A percentile compares a stretch with the other conserved stretches of the same genome.
These are phyloP conservation scores for Apophysomyces variabilis DNA, from an alignment of 371 early-diverging fungal species.

Conservation along the genomic window DNA sequence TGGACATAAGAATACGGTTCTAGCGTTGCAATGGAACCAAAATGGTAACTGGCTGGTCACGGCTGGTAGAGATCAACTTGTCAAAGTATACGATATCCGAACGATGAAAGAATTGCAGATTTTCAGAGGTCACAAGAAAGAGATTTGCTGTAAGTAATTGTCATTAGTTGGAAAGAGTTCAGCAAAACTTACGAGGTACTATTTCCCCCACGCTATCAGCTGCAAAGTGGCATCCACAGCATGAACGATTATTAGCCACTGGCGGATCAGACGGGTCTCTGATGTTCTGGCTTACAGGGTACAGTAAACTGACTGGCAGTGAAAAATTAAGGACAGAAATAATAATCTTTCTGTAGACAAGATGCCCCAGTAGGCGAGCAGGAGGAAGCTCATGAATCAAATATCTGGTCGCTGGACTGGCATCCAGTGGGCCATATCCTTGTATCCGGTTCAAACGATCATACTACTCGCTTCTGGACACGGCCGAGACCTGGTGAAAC, in stretches of 20 bases:
- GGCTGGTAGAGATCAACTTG: conserved; percentile 94
- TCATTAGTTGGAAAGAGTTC: background rate
- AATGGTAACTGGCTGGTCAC: conserved; percentile 98
- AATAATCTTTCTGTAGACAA: conserved; percentile 37
- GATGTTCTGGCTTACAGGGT: conserved; percentile 92
- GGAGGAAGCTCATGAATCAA: conserved; percentile 93
- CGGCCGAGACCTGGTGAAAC: conserved; percentile 93
- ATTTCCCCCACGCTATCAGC: conserved; percentile 43
- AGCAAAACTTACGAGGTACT: background rate
- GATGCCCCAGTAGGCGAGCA: conserved; percentile 73
- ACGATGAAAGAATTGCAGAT: conserved; percentile 94
- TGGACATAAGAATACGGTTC: conserved; percentile 97
- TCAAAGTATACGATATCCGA: conserved; percentile 96
- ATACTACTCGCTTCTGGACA: conserved; percentile 99
- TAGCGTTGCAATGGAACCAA: conserved; percentile 92
- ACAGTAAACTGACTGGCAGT: conserved; percentile 14
- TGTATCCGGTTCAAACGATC: conserved; percentile 97
- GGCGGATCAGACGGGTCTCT: conserved; percentile 97
- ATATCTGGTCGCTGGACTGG: conserved; percentile 99
- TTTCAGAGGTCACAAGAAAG: conserved; percentile 93
- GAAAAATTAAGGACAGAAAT: background rate
- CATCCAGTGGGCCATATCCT: conserved; percentile 99
- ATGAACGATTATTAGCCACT: conserved; percentile 91
- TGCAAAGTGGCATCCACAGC: conserved; percentile 96
- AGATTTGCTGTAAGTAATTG: conserved; percentile 82